A percentile compares a stretch with the other conserved stretches of the same genome.
phyloP scores from a whole-genome alignment of 2,329 filamentous ascomycete genomes.

The Tricladium varicosporioides region DNA sequence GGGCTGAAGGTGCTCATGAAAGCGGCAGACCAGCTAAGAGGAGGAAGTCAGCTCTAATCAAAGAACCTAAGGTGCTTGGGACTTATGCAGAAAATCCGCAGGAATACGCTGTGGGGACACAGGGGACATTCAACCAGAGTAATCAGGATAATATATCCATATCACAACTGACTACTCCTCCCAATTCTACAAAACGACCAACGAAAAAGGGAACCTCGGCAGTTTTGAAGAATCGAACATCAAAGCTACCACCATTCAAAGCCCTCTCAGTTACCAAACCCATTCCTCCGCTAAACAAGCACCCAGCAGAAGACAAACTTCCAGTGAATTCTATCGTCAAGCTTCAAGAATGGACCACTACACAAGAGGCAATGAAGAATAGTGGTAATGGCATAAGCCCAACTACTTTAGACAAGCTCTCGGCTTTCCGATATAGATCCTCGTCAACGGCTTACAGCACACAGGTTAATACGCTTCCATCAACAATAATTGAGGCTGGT shows the following conservation, averaged over 20 bases:
- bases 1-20: constrained; percentile 7
- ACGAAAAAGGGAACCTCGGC: constrained; percentile 8
- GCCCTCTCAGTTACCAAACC: constrained; percentile 26
- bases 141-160: neutral
- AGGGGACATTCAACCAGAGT: neutral
- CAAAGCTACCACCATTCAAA: constrained; percentile 21
- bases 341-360: constrained; percentile 27
- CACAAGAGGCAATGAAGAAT: constrained; percentile 27
- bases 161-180: constrained; percentile 18
- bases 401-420: constrained; percentile 31
- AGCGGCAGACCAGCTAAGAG: constrained; percentile 14
- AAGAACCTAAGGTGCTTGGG: constrained; percentile 2
- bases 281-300: constrained; percentile 6
- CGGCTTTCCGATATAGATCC: constrained; percentile 20
- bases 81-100: neutral
- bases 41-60: constrained; percentile 15
- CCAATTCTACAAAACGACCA: constrained; percentile 11
- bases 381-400: constrained; percentile 16
- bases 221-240: constrained; percentile 3
- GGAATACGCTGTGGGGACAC: neutral
- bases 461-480: too few species aligned
- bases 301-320: neutral
- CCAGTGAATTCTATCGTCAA: constrained; percentile 10
- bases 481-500: too few species aligned
- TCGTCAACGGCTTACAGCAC: neutral